phyloP scores from a whole-genome alignment of 495 filamentous ascomycete species.

The Tirmania nivea region DNA sequence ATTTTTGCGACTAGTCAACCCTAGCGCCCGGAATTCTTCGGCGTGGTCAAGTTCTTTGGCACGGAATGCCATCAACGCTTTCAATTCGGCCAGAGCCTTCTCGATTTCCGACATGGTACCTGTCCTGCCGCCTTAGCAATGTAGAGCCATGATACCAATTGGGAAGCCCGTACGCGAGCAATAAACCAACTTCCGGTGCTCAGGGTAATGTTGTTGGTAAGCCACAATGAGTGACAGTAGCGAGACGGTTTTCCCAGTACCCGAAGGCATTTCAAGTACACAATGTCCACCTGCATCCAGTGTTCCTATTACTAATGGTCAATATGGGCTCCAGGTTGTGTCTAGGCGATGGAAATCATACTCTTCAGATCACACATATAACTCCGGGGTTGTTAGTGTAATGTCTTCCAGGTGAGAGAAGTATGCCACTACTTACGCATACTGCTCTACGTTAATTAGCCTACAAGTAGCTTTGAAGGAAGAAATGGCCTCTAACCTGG shows the following conservation, averaged over 20 bases:
- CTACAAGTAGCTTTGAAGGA: conserved; percentile 1
- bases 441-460: conserved; percentile 42
- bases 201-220: conserved; percentile 78
- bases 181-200: conserved; percentile 89
- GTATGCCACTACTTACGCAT: conserved; percentile 37
- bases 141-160: not conserved
- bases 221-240: conserved; percentile 87
- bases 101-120: conserved; percentile 84
- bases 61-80: conserved; percentile 83
- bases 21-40: conserved; percentile 83
- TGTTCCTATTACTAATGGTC: conserved; percentile 30
- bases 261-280: conserved; percentile 99
- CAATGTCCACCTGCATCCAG: conserved; percentile 88
- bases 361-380: conserved; percentile 99
- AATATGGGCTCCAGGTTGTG: not conserved
- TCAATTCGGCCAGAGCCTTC: conserved; percentile 83
- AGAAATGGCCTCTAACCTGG: conserved; percentile 33
- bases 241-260: conserved; percentile 96
- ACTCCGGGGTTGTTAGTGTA: conserved; percentile 19
- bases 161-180: conserved; percentile 50
- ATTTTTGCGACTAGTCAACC: conserved; percentile 91
- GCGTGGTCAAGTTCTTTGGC: conserved; percentile 61
- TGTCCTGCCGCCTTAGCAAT: conserved; percentile 5
- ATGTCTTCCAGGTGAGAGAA: not conserved
- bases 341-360: conserved; percentile 10